Conservation (phyloP, 768 basidiomycete genomes). For the Lactarius sp. region DNA sequence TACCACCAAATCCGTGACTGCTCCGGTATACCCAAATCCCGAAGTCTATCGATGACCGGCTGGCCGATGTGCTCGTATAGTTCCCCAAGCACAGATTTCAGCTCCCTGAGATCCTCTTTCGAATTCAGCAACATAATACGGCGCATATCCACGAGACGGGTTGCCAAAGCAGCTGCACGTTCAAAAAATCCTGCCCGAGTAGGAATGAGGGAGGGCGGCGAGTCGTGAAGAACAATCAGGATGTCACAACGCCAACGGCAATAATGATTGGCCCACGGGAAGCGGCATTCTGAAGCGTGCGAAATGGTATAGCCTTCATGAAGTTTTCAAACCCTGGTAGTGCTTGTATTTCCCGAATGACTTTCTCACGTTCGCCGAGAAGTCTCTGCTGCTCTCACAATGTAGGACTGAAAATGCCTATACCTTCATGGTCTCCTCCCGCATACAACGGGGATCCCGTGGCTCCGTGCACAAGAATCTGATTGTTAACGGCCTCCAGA, state of each 20-base stretch:
- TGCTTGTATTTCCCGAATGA: background rate
- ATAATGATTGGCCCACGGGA: constrained; percentile 4
- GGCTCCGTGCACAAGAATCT: background rate
- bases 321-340: constrained; percentile 2
- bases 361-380: background rate
- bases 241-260: background rate
- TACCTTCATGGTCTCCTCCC: background rate
- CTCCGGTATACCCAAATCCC: background rate
- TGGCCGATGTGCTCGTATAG: constrained; percentile 9
- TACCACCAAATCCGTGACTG: constrained; percentile 18
- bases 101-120: too few relatives aligned
- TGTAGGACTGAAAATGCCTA: background rate
- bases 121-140: too few relatives aligned
- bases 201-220: background rate
- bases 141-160: background rate
- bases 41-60: constrained; percentile 6
- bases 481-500: background rate
- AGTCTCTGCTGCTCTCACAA: background rate
- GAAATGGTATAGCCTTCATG: background rate
- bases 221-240: background rate
- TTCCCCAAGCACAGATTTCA: background rate
- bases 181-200: background rate
- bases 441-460: background rate
- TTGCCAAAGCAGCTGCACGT: background rate
- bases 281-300: background rate